phyloP scores from a whole-genome alignment of 2,329 filamentous ascomycete genomes.

The Microdochium paspali region DNA sequence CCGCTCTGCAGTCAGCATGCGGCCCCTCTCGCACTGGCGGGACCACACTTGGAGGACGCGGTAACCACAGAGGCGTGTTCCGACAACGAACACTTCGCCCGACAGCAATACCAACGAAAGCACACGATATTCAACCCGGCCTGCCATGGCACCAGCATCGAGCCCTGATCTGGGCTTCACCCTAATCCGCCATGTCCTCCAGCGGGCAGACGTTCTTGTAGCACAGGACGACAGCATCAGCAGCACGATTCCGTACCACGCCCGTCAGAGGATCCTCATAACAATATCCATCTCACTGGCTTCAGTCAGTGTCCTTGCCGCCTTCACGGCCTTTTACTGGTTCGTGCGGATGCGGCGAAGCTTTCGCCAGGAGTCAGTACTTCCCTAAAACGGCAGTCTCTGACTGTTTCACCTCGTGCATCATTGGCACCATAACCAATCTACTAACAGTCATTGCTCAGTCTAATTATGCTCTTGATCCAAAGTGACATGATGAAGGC shows the following conservation, averaged over 20 bases:
- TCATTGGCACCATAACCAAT: background rate
- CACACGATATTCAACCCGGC: no score
- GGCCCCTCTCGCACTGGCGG: background rate
- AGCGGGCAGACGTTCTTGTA: background rate
- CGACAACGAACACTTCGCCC: no score
- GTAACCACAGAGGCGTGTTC: background rate
- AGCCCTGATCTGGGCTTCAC: background rate
- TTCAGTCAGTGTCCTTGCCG: slow-evolving; percentile 45
- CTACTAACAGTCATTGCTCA: slow-evolving; percentile 21
- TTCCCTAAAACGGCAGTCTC: slow-evolving; percentile 2
- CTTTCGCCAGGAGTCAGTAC: slow-evolving; percentile 61
- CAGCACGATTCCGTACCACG: background rate
- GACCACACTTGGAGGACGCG: background rate
- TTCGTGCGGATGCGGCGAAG: slow-evolving; percentile 64
- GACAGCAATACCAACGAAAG: background rate
- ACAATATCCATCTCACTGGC: slow-evolving; percentile 32
- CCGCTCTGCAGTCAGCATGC: background rate
- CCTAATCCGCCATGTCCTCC: background rate
- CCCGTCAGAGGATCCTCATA: slow-evolving; percentile 15
- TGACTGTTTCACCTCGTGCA: background rate
- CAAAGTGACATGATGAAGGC: slow-evolving; percentile 64
- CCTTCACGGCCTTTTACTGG: slow-evolving; percentile 55
- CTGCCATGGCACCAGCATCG: background rate
- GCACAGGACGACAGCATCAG: background rate
- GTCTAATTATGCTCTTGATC: slow-evolving; percentile 66